These are phyloP conservation scores for Pleurotus tuber-regium DNA, from an alignment of 768 basidiomycete genomes.

Conservation along the genomic window DNA sequence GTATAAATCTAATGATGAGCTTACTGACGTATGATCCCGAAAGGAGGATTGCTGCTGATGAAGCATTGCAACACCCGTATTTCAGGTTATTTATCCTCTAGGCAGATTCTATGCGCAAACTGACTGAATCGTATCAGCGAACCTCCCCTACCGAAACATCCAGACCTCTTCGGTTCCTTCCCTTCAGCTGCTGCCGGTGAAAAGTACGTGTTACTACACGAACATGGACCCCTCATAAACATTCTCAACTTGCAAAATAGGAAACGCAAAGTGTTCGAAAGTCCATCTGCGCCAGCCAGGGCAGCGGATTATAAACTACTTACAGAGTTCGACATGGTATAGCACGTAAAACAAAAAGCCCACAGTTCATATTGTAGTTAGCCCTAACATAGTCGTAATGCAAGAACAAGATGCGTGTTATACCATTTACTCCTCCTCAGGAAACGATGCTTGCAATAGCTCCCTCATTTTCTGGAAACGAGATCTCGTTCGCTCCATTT, in stretches of 20 bases:
- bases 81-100: slow-evolving; percentile 62
- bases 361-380: too few relatives aligned
- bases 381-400: too few relatives aligned
- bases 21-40: slow-evolving; percentile 90
- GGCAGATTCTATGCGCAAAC: not conserved
- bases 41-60: slow-evolving; percentile 81
- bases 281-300: slow-evolving; percentile 77
- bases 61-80: slow-evolving; percentile 88
- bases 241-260: too few relatives aligned
- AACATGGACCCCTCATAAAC: too few relatives aligned
- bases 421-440: too few relatives aligned
- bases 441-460: slow-evolving; percentile 36
- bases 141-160: slow-evolving; percentile 93
- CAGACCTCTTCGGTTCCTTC: slow-evolving; percentile 93
- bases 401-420: too few relatives aligned
- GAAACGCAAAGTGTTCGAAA: slow-evolving; percentile 73
- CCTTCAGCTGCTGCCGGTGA: slow-evolving; percentile 96
- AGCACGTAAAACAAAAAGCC: too few relatives aligned
- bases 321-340: slow-evolving; percentile 67
- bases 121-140: slow-evolving; percentile 50
- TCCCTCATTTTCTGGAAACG: slow-evolving; percentile 72
- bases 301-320: slow-evolving; percentile 66
- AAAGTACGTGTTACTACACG: slow-evolving; percentile 53
- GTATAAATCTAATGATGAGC: slow-evolving; percentile 79
- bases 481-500: slow-evolving; percentile 60